Conservation (phyloP, 345 rosid genomes). For the Turritis glabra region DNA sequence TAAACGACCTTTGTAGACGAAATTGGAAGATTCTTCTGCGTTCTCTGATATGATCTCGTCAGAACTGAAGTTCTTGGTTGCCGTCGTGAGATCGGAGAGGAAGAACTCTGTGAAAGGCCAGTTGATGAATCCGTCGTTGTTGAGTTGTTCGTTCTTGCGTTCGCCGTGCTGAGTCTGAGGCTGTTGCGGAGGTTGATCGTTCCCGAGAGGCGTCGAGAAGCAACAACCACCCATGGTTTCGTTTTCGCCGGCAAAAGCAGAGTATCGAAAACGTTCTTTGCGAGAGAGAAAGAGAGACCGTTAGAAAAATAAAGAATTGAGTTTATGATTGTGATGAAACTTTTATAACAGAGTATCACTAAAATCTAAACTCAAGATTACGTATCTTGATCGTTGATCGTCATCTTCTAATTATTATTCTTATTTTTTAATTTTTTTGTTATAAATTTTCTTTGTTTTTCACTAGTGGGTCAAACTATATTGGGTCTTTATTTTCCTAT, state of each 20-base stretch:
- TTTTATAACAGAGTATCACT: neutral
- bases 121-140: neutral
- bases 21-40: slow-evolving; percentile 32
- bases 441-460: too few species aligned
- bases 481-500: too few species aligned
- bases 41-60: slow-evolving; percentile 59
- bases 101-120: slow-evolving; percentile 43
- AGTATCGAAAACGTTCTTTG: neutral
- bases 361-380: neutral
- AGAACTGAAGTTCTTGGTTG: slow-evolving; percentile 60
- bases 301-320: neutral
- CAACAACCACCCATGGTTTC: neutral
- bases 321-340: neutral
- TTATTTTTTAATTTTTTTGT: neutral
- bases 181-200: neutral
- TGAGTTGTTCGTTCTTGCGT: neutral
- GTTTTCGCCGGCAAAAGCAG: neutral
- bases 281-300: neutral
- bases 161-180: neutral
- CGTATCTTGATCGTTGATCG: too few species aligned
- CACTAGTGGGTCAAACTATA: too few species aligned
- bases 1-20: slow-evolving; percentile 62
- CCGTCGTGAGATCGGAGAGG: slow-evolving; percentile 52
- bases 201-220: neutral
- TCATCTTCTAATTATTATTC: neutral